A percentile compares a stretch with the other conserved stretches of the same genome.
Conservation (phyloP, 257 asterid genomes). For the Ligustrum vulgare region DNA sequence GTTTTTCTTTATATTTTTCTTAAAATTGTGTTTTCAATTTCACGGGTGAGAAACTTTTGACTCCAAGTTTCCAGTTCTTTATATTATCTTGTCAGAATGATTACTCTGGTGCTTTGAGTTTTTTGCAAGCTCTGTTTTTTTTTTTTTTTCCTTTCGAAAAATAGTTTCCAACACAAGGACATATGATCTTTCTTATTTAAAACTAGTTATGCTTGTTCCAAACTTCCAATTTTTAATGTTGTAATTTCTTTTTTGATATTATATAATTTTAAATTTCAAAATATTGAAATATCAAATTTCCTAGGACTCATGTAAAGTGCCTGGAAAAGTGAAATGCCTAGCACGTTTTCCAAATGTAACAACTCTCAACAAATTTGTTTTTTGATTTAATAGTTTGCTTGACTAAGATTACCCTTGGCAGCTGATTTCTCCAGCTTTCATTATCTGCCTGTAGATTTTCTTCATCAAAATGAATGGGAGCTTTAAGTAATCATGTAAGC, state of each 20-base stretch:
- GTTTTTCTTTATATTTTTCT: background rate
- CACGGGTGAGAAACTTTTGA: background rate
- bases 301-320: background rate
- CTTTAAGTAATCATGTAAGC: background rate
- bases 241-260: background rate
- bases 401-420: background rate
- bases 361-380: background rate
- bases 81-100: background rate
- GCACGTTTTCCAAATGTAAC: background rate
- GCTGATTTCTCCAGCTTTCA: background rate
- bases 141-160: background rate
- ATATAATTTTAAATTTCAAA: background rate
- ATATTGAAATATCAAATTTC: background rate
- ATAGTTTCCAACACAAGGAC: background rate
- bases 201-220: background rate
- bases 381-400: background rate
- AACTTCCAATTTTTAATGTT: too few relatives aligned
- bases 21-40: background rate
- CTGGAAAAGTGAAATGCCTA: background rate
- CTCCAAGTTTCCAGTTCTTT: background rate
- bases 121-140: background rate
- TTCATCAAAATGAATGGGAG: background rate
- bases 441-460: background rate
- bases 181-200: background rate
- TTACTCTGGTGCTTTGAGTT: background rate